Evolutionary conservation across 2,329 filamentous ascomycete genomes (phyloP).

Genomic region (Cordyceps pruinosa): DNA sequence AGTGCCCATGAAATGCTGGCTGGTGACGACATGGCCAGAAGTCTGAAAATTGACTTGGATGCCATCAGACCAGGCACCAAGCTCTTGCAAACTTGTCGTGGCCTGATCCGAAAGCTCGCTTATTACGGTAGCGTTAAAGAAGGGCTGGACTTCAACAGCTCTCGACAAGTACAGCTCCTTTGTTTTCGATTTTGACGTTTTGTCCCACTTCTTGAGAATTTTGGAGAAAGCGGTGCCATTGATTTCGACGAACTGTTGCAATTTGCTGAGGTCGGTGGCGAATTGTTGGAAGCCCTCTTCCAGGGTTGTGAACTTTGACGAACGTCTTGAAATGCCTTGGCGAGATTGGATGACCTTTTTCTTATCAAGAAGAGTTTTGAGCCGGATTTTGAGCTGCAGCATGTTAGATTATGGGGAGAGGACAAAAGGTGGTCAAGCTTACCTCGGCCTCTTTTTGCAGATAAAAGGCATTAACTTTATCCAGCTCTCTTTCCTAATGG

Average conservation of each 20-base stretch:
- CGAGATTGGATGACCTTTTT: constrained; percentile 85
- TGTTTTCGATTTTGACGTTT: constrained; percentile 97
- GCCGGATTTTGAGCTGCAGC: constrained; percentile 76
- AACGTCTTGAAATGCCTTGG: constrained; percentile 73
- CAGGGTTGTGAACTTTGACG: constrained; percentile 87
- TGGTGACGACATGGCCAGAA: constrained; percentile 58
- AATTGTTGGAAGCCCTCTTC: constrained; percentile 98
- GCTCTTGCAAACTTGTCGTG: constrained; percentile 88
- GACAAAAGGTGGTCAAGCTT: constrained; percentile 25
- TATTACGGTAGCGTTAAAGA: constrained; percentile 95
- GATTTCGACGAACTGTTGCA: constrained; percentile 97
- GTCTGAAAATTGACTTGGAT: constrained; percentile 80
- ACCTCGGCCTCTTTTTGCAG: constrained; percentile 97
- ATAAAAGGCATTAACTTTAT: constrained; percentile 98
- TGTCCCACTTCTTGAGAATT: constrained; percentile 99
- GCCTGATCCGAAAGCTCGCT: constrained; percentile 95
- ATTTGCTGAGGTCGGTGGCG: constrained; percentile 90
- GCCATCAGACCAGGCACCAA: constrained; percentile 94
- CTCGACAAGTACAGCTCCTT: constrained; percentile 95
- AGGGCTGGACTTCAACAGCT: constrained; percentile 94
- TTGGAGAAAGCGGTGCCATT: constrained; percentile 98
- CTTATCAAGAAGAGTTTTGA: constrained; percentile 90
- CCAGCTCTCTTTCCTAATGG: constrained; percentile 82
- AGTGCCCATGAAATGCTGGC: constrained; percentile 59
- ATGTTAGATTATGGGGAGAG: neutral